Evolutionary conservation across 1,284 basidiomycete species (phyloP).

Genomic region (Hemileia vastatrix): DNA sequence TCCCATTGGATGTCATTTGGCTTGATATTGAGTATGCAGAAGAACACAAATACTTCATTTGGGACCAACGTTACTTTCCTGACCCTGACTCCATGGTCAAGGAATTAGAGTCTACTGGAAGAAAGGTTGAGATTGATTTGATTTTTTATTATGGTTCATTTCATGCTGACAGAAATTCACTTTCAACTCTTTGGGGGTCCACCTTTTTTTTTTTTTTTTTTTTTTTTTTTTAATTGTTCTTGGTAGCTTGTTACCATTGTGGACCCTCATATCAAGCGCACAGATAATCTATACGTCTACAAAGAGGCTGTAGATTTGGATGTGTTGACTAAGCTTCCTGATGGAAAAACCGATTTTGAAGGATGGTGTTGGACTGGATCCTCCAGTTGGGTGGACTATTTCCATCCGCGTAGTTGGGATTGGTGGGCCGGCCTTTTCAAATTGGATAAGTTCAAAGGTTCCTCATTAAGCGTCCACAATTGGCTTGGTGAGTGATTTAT

Average conservation of each 20-base stretch:
- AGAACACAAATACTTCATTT: slow-evolving; percentile 95
- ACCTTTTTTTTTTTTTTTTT: neutral
- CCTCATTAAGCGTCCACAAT: slow-evolving; percentile 14
- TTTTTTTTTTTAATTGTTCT: neutral
- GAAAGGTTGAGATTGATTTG: slow-evolving; percentile 67
- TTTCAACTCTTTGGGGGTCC: neutral
- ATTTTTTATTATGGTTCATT: neutral
- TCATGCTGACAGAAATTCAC: too few species aligned
- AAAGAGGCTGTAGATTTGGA: slow-evolving; percentile 68
- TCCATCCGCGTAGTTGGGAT: slow-evolving; percentile 78
- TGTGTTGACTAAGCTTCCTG: slow-evolving; percentile 66
- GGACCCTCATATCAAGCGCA: slow-evolving; percentile 89
- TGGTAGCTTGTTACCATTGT: slow-evolving; percentile 87
- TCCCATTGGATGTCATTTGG: slow-evolving; percentile 96
- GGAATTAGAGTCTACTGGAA: slow-evolving; percentile 69
- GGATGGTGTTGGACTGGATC: slow-evolving; percentile 98
- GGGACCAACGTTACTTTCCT: slow-evolving; percentile 85
- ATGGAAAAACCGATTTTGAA: slow-evolving; percentile 70
- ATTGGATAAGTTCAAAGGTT: slow-evolving; percentile 49
- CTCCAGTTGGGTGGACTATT: slow-evolving; percentile 93
- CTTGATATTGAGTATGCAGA: slow-evolving; percentile 85
- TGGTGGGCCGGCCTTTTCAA: slow-evolving; percentile 86
- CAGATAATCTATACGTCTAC: slow-evolving; percentile 71
- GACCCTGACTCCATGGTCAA: slow-evolving; percentile 88
- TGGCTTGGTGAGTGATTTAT: slow-evolving; percentile 30